Evolutionary conservation across 1,284 basidiomycete genomes (phyloP).

Genomic region (Caloboletus firmus): DNA sequence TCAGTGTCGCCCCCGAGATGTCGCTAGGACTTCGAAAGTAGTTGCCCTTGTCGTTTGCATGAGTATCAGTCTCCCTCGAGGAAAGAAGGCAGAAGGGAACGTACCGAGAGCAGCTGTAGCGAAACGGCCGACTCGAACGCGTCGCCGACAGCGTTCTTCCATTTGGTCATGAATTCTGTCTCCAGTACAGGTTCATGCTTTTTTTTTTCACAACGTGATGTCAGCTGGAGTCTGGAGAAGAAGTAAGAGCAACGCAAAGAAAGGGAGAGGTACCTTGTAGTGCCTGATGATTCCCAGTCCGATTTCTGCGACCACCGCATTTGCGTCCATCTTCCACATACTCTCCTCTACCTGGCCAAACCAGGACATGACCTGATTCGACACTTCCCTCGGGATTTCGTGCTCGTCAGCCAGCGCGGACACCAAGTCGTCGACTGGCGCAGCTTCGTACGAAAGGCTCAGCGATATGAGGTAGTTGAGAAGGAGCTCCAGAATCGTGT

Average conservation of each 20-base stretch:
- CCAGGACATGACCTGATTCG: conserved; percentile 72
- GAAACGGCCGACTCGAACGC: conserved; percentile 61
- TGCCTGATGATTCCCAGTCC: conserved; percentile 70
- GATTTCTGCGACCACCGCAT: conserved; percentile 60
- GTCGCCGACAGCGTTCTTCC: conserved; percentile 74
- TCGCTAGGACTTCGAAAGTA: conserved; percentile 50
- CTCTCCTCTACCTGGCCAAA: conserved; percentile 65
- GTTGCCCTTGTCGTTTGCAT: conserved; percentile 58
- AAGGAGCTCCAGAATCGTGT: conserved; percentile 68
- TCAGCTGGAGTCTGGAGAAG: conserved; percentile 2
- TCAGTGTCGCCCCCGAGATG: conserved; percentile 38
- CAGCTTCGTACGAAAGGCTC: conserved; percentile 48
- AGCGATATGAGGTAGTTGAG: conserved; percentile 68
- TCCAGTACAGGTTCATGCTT: conserved; percentile 55
- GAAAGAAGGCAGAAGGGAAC: conserved; percentile 20
- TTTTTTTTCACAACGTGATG: conserved; percentile 25
- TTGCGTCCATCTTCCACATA: conserved; percentile 64
- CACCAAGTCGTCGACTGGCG: conserved; percentile 53
- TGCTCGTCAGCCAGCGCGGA: conserved; percentile 69
- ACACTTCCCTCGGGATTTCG: conserved; percentile 63
- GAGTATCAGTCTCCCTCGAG: not conserved
- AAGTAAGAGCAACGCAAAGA: not conserved
- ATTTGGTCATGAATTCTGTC: conserved; percentile 58
- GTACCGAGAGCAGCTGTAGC: conserved; percentile 65
- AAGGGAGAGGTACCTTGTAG: conserved; percentile 49